These are phyloP conservation scores for Leishmania tarentolae DNA, from an alignment of 208 protist species.

Conservation along the genomic window DNA sequence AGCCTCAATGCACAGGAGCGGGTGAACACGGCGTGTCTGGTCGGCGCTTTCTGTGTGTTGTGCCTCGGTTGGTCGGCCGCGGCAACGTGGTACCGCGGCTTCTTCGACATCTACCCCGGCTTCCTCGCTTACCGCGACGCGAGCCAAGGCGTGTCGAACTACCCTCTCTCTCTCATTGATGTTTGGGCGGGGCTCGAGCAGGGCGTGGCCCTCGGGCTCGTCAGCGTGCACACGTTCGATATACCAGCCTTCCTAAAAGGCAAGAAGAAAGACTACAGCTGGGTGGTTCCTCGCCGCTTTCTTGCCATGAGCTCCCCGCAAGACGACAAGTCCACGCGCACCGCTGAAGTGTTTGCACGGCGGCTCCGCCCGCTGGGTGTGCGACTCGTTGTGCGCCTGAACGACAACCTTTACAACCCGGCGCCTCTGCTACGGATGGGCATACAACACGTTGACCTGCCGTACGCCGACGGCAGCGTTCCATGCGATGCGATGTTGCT, in stretches of 20 bases:
- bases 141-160: slow-evolving; percentile 78
- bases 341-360: slow-evolving; percentile 45
- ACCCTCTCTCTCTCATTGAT: slow-evolving; percentile 84
- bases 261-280: slow-evolving; percentile 93
- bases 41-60: slow-evolving; percentile 77
- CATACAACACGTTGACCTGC: slow-evolving; percentile 93
- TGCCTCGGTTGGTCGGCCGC: slow-evolving; percentile 60
- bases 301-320: slow-evolving; percentile 91
- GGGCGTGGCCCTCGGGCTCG: slow-evolving; percentile 72
- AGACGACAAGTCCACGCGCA: slow-evolving; percentile 35
- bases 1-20: slow-evolving; percentile 76
- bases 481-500: slow-evolving; percentile 87
- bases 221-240: slow-evolving; percentile 91
- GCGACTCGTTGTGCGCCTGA: slow-evolving; percentile 93
- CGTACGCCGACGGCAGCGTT: slow-evolving; percentile 93
- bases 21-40: slow-evolving; percentile 85
- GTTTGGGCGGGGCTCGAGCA: slow-evolving; percentile 72
- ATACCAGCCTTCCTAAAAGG: slow-evolving; percentile 85
- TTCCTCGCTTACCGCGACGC: slow-evolving; percentile 95
- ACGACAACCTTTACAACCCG: slow-evolving; percentile 92
- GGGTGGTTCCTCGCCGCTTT: slow-evolving; percentile 94
- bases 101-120: slow-evolving; percentile 73
- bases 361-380: slow-evolving; percentile 80
- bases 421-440: slow-evolving; percentile 80
- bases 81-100: slow-evolving; percentile 53